Evolutionary conservation across 345 rosid species (phyloP), one percentile per base, ranked within the genome.

Genomic region (Dimocarpus longan): DNA sequence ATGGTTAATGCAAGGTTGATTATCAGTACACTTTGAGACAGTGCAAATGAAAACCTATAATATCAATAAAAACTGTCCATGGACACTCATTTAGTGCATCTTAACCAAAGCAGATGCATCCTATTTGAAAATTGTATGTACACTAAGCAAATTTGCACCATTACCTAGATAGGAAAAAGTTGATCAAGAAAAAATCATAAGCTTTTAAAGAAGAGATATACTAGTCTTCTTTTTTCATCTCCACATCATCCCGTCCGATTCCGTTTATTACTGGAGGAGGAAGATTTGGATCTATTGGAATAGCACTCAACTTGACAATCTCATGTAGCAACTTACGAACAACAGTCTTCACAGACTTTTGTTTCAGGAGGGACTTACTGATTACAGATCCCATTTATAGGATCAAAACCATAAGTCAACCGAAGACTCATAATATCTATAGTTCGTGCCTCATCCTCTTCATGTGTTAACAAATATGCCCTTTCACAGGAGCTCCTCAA

Each of bases 171-270:
- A 2, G 11, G 3, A 71, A 6, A 26, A 7, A 39, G 26, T 46
- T 13, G 32, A 21, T n/a, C 54, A 48, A 10, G 40, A 54, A 15
- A 5, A 42, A 18, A 68, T 18, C 26, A 40, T 80, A 37, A 76
- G 42, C 76, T 43, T 8, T 13, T n/a, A 48, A 8, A 76, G 60
- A 48, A 43, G 64, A 73, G 16, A 88, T 95, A 83, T 93, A 92
- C 98, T 94, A 97, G 84, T 97, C 99, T 66, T 98, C 99, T 82
- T 88, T 97, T 82, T 97, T 97, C 98, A 94, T 97, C 90, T 94
- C 99, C 72, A 92, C 68, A 66, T 93, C 99, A 88, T 93, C 97
- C 57, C 99, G 93, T 37, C 98, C 99, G 19, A 97, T 93, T 42
- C 95, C 95, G 90, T 82, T 93, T 70, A 92, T 84, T 32, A 97